Evolutionary conservation across 2,329 filamentous ascomycete genomes (phyloP), one percentile per base, ranked within the genome.

Genomic region (Verticillium longisporum): DNA sequence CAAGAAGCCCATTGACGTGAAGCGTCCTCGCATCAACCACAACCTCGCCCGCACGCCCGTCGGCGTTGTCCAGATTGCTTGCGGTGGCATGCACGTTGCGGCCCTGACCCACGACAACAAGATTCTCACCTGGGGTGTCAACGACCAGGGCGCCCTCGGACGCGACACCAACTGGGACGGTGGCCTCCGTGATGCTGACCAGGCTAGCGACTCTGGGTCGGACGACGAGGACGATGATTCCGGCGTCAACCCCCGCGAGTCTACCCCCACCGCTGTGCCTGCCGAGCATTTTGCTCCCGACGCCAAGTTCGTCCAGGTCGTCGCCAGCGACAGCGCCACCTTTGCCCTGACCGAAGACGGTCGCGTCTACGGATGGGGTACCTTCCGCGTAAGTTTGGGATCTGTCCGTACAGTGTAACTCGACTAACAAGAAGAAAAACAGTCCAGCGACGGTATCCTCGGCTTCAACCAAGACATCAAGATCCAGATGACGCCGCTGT

Each of bases 71-170:
- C 86, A 90, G 73, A 75, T 96, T 61, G 87, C 89, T 58, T 87
- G 88, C 63, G 91, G 91, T 63, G 91, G 90, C 61, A 94, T 96
- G 90, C 91, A 96, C 75, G 87, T 83, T 59, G 79, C 89, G 64
- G 90, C 88, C 3, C 77, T 95, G 59, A 94, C 91, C 57, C 83
- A 87, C 66, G 88, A 94, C 73, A 91, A 92, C 79, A 88, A 87
- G 75, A 89, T 96, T 67, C 77, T 92, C 60, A 92, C 90, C 33
- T 96, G 91, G 91, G 91, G 91, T 60, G 91, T 95, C 67, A 95
- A 95, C 71, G 91, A 96, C 70, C 87, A 92, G 70, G 89, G 89
- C 64, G 90, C 91, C 9, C 82, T 96, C 41, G 91, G 91, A 53
- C 83, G 91, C 70, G 84, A 90, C 70, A 93, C 37, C 83, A 77